A percentile compares a stretch with the other conserved stretches of the same genome.
Evolutionary conservation across 768 basidiomycete species (phyloP).

Genomic region (Russula abietina): DNA sequence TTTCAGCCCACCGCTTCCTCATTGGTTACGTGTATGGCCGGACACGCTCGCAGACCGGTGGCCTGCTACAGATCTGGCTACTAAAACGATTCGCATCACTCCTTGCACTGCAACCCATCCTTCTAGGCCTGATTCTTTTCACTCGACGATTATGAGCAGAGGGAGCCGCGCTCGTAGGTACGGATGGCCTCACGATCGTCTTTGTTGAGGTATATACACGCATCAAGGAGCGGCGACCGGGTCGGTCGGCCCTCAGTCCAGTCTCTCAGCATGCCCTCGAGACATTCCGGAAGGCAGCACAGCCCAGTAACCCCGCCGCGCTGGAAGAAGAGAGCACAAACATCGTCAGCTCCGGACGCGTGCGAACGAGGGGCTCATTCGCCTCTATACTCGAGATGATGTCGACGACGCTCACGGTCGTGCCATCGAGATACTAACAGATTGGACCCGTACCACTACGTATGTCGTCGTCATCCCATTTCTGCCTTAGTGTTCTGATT

Average conservation of each 20-base stretch:
- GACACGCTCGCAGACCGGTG: conserved; percentile 69
- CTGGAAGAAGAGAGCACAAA: conserved; percentile 49
- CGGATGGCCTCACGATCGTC: conserved; percentile 47
- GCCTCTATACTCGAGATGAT: conserved; percentile 83
- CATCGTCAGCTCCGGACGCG: conserved; percentile 37
- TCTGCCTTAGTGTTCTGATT: neutral
- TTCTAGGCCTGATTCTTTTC: conserved; percentile 68
- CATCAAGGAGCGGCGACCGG: conserved; percentile 45
- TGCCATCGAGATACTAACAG: conserved; percentile 50
- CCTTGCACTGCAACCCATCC: conserved; percentile 65
- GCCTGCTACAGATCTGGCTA: conserved; percentile 68
- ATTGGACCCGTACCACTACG: conserved; percentile 62
- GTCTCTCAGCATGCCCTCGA: conserved; percentile 54
- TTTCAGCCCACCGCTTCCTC: conserved; percentile 69
- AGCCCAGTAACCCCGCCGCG: conserved; percentile 32
- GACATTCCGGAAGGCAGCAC: conserved; percentile 44
- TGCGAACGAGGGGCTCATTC: conserved; percentile 64
- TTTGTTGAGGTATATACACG: conserved; percentile 57
- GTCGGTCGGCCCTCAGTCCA: conserved; percentile 44
- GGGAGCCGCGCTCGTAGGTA: conserved; percentile 55
- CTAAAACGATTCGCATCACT: conserved; percentile 65
- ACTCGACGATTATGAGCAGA: conserved; percentile 65
- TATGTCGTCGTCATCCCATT: conserved; percentile 36
- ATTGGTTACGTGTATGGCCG: conserved; percentile 73
- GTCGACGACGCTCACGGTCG: conserved; percentile 68